phyloP scores from a whole-genome alignment of 345 rosid genomes.

The Salix viminalis region DNA sequence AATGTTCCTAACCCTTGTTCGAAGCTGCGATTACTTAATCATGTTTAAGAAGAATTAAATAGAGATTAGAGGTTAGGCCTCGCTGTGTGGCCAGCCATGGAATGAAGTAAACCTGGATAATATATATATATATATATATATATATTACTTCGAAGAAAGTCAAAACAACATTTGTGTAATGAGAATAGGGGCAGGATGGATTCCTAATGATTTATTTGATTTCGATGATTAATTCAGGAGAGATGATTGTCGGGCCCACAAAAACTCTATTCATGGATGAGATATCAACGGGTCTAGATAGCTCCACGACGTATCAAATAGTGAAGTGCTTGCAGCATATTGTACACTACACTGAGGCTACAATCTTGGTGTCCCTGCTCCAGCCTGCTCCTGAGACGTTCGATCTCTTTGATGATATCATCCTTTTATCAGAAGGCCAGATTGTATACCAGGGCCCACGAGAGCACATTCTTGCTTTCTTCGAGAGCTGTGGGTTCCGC shows the following conservation, averaged over 20 bases:
- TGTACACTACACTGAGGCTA: conserved; percentile 65
- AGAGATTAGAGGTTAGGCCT: background rate
- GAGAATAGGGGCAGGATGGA: background rate
- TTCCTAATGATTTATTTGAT: background rate
- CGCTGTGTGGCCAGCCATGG: background rate
- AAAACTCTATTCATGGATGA: conserved; percentile 91
- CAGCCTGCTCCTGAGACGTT: conserved; percentile 95
- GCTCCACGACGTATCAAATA: conserved; percentile 85
- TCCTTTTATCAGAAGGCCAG: conserved; percentile 73
- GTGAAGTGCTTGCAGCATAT: conserved; percentile 85
- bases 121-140: too few relatives aligned
- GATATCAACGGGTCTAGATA: conserved; percentile 90
- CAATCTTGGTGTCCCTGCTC: conserved; percentile 71
- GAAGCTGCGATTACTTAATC: background rate
- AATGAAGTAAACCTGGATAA: too few relatives aligned
- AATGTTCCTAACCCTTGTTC: too few relatives aligned
- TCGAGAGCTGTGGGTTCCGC: conserved; percentile 61
- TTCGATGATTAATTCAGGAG: conserved; percentile 41
- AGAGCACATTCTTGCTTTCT: conserved; percentile 52
- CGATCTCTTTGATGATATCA: conserved; percentile 78
- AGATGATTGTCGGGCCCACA: conserved; percentile 95
- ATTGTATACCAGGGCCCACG: conserved; percentile 91
- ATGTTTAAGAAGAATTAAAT: background rate
- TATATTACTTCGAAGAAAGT: background rate
- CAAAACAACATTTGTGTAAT: background rate